Conservation (phyloP, 2,329 filamentous ascomycete species). For the Volutella citrinella region DNA sequence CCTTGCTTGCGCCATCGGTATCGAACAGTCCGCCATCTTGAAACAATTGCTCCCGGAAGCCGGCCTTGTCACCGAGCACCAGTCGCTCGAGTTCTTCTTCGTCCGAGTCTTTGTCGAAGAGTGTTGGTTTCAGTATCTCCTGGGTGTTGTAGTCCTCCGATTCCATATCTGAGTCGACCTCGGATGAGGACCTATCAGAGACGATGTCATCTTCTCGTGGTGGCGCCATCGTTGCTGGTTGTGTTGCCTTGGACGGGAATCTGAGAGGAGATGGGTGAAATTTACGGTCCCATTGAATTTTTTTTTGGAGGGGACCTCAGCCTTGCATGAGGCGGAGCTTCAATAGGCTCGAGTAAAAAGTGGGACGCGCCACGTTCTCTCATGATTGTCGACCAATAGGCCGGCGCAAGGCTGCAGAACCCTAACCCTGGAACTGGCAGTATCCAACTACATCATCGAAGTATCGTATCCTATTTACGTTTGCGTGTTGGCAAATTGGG, state of each 20-base stretch:
- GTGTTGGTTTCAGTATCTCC: slow-evolving; percentile 29
- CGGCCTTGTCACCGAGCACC: slow-evolving; percentile 83
- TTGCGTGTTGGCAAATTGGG: slow-evolving; percentile 1
- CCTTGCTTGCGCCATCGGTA: slow-evolving; percentile 31
- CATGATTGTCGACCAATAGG: no score
- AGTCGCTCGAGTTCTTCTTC: slow-evolving; percentile 85
- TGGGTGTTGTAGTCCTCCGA: slow-evolving; percentile 25
- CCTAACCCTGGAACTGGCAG: slow-evolving; percentile 13
- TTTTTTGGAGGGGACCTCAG: slow-evolving; percentile 29
- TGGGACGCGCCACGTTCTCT: no score
- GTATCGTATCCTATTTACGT: background rate
- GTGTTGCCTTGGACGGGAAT: slow-evolving; percentile 10
- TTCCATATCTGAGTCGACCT: slow-evolving; percentile 27
- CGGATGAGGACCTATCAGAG: slow-evolving; percentile 26
- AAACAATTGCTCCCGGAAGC: slow-evolving; percentile 74
- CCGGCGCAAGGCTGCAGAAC: slow-evolving; percentile 25
- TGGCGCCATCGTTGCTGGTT: slow-evolving; percentile 28
- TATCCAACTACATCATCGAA: background rate
- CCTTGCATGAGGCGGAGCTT: slow-evolving; percentile 22
- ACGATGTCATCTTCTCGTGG: slow-evolving; percentile 27
- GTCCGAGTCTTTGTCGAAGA: slow-evolving; percentile 70
- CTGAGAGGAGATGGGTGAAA: slow-evolving; percentile 16
- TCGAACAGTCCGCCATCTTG: slow-evolving; percentile 42
- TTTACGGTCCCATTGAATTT: slow-evolving; percentile 25
- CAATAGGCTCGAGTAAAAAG: slow-evolving; percentile 14